These are phyloP conservation scores for Straminergon stramineum DNA, from an alignment of 225 moss, liverwort and hornwort genomes.

Conservation along the genomic window DNA sequence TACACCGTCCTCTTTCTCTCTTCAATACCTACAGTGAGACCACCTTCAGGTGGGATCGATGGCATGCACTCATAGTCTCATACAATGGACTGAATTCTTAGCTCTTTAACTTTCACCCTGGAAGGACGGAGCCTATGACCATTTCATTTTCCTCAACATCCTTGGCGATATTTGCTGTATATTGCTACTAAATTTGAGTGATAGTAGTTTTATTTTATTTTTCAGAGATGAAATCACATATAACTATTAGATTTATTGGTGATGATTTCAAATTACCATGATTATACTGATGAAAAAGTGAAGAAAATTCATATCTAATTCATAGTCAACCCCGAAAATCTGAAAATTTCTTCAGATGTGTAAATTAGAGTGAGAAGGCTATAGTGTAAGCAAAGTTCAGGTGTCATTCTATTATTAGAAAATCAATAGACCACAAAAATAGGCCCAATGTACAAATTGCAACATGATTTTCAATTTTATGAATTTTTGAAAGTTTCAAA, in stretches of 20 bases:
- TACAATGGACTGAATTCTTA: neutral
- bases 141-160: neutral
- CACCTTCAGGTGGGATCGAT: neutral
- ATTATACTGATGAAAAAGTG: neutral
- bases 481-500: neutral
- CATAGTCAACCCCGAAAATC: neutral
- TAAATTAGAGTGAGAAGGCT: neutral
- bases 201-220: neutral
- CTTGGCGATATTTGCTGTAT: neutral
- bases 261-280: neutral
- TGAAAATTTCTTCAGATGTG: neutral
- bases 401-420: neutral
- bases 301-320: neutral
- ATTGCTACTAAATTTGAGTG: neutral
- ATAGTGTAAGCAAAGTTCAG: neutral
- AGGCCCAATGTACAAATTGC: neutral
- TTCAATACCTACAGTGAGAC: neutral
- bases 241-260: neutral
- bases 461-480: neutral
- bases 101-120: too few relatives aligned
- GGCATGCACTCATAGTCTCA: neutral
- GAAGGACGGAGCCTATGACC: neutral
- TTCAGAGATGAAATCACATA: neutral
- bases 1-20: neutral
- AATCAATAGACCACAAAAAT: neutral